A percentile compares a stretch with the other conserved stretches of the same genome.
phyloP scores from a whole-genome alignment of 2,329 filamentous ascomycete species.

The Colletotrichum sp. region DNA sequence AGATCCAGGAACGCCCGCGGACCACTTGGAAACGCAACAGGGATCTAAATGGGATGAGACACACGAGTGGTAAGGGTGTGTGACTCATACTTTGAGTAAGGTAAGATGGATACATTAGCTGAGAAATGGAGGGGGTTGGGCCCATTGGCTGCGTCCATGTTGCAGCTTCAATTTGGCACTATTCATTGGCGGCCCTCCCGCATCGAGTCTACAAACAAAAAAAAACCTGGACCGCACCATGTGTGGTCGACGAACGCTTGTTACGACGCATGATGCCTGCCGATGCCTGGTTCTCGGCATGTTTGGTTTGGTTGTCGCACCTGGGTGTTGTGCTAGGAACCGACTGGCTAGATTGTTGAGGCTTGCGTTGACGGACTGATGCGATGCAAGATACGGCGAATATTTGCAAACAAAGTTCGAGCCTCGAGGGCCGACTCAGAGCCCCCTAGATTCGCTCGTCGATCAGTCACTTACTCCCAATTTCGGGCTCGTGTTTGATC shows the following conservation, averaged over 20 bases:
- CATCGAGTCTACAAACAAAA: conserved; percentile 18
- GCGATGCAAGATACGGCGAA: conserved; percentile 8
- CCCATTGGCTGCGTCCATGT: conserved; percentile 16
- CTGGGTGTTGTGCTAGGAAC: background rate
- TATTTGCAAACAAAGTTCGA: conserved; percentile 14
- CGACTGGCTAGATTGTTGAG: background rate
- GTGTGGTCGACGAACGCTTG: background rate
- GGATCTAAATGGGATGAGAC: conserved; percentile 23
- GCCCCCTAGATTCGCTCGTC: conserved; percentile 9
- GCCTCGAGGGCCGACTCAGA: background rate
- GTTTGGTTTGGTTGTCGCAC: background rate
- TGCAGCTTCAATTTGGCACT: conserved; percentile 11
- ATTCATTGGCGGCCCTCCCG: conserved; percentile 16
- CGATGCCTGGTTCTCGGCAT: background rate
- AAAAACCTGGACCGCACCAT: background rate
- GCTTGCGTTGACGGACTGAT: conserved; percentile 3
- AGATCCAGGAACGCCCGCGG: conserved; percentile 24
- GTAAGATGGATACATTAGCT: conserved; percentile 7
- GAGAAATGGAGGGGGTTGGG: conserved; percentile 19
- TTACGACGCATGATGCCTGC: conserved; percentile 1
- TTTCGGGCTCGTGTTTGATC: conserved; percentile 7
- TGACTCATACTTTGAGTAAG: conserved; percentile 18
- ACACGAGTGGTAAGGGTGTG: conserved; percentile 24
- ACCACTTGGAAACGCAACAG: conserved; percentile 14
- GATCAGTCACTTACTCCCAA: conserved; percentile 6